A percentile compares a stretch with the other conserved stretches of the same genome.
phyloP scores from a whole-genome alignment of 768 basidiomycete species.

The Suillus brevipes region DNA sequence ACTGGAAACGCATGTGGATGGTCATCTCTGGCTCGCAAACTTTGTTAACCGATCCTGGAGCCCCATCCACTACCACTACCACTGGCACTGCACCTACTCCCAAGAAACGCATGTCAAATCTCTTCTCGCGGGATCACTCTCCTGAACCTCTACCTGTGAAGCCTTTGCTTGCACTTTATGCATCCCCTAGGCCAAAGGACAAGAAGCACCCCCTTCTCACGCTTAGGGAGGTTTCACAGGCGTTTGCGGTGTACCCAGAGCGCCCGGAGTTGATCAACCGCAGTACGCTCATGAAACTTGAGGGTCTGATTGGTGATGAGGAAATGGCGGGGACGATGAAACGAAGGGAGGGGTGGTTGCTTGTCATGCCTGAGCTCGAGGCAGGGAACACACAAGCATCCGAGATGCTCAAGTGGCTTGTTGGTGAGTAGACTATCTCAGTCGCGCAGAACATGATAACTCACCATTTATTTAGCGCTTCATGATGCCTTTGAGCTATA shows the following conservation, averaged over 20 bases:
- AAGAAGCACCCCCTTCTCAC: slow-evolving; percentile 72
- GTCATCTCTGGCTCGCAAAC: slow-evolving; percentile 53
- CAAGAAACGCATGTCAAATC: slow-evolving; percentile 57
- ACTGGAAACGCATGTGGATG: slow-evolving; percentile 94
- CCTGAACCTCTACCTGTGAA: slow-evolving; percentile 34
- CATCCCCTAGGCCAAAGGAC: slow-evolving; percentile 69
- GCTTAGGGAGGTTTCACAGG: slow-evolving; percentile 71
- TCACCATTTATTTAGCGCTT: slow-evolving; percentile 48
- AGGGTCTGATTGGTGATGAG: slow-evolving; percentile 81
- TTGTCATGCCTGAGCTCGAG: slow-evolving; percentile 89
- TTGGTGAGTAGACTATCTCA: slow-evolving; percentile 53
- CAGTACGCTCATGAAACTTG: slow-evolving; percentile 90
- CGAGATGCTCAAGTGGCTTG: slow-evolving; percentile 91
- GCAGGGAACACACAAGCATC: slow-evolving; percentile 58
- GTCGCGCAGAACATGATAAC: slow-evolving; percentile 2
- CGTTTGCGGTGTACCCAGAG: slow-evolving; percentile 95
- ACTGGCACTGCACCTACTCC: slow-evolving; percentile 9
- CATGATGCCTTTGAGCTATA: slow-evolving; percentile 89
- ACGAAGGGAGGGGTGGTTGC: slow-evolving; percentile 77
- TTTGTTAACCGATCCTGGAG: slow-evolving; percentile 27
- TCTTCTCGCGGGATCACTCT: slow-evolving; percentile 58
- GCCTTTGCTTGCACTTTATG: slow-evolving; percentile 57
- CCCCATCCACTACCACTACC: slow-evolving; percentile 19
- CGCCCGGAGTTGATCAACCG: slow-evolving; percentile 86
- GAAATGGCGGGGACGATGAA: slow-evolving; percentile 67